Conservation (phyloP, 331 rosid species). For the Quercus phellos region DNA sequence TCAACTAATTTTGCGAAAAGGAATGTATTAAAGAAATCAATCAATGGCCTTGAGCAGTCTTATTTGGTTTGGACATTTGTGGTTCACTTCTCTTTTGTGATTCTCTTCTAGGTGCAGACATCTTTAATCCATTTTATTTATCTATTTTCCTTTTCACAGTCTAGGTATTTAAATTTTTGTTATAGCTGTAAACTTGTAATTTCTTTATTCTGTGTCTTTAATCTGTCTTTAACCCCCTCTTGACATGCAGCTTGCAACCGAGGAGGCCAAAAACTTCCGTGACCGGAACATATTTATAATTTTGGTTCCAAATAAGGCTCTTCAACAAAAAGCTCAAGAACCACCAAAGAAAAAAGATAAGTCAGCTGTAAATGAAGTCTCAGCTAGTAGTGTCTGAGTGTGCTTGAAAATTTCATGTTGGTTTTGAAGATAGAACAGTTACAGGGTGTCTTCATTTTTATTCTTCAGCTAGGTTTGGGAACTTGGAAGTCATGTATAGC, state of each 20-base stretch:
- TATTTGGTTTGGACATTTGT: neutral
- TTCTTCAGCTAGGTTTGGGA: constrained; percentile 29
- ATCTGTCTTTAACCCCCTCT: neutral
- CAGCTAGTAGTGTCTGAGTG: constrained; percentile 57
- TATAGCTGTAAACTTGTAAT: neutral
- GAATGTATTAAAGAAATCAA: neutral
- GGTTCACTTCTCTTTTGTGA: neutral
- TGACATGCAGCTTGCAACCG: constrained; percentile 75
- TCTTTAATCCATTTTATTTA: neutral
- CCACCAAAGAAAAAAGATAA: constrained; percentile 62
- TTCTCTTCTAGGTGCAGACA: neutral
- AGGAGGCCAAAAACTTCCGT: constrained; percentile 75
- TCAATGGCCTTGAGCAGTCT: neutral
- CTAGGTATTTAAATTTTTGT: neutral
- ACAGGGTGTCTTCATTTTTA: constrained; percentile 21
- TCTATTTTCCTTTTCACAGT: neutral
- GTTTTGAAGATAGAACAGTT: constrained; percentile 26
- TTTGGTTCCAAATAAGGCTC: constrained; percentile 79
- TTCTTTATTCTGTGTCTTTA: neutral
- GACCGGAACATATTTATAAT: constrained; percentile 66
- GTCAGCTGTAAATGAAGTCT: constrained; percentile 57
- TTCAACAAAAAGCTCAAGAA: constrained; percentile 66
- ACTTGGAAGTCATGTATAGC: constrained; percentile 39
- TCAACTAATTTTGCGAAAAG: neutral
- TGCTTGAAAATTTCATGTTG: constrained; percentile 14